Evolutionary conservation across 164 flowering plant species (phyloP).

Genomic region (Houttuynia cordata): DNA sequence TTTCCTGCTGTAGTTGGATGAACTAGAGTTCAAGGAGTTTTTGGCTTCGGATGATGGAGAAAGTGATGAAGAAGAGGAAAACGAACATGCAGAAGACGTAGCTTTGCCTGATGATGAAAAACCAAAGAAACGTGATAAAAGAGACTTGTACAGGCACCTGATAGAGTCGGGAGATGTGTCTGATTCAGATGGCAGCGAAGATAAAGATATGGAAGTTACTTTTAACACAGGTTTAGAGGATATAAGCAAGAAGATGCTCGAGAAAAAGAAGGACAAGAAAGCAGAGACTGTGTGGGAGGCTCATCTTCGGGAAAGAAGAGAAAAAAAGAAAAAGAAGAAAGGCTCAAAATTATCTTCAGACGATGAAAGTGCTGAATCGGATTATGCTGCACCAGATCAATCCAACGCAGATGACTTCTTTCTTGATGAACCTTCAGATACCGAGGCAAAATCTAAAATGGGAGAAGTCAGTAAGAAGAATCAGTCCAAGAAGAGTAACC

Average conservation of each 20-base stretch:
- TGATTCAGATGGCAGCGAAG: conserved; percentile 33
- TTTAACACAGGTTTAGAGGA: conserved; percentile 83
- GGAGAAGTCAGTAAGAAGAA: conserved; percentile 7
- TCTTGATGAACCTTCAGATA: conserved; percentile 39
- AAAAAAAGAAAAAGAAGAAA: conserved; percentile 55
- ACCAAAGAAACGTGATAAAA: conserved; percentile 25
- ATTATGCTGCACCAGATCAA: conserved; percentile 32
- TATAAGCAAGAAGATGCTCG: conserved; percentile 67
- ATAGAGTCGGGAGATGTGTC: conserved; percentile 53
- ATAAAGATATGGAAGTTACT: conserved; percentile 89
- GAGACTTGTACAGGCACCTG: conserved; percentile 49
- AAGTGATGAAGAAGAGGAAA: conserved; percentile 26
- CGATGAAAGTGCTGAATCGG: conserved; percentile 49
- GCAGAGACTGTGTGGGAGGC: conserved; percentile 90
- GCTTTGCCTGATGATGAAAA: conserved; percentile 15
- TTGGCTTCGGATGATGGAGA: conserved; percentile 77
- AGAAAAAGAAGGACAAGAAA: conserved; percentile 55
- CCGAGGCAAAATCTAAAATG: conserved; percentile 10
- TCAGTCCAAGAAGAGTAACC: not conserved
- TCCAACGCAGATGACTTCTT: conserved; percentile 65
- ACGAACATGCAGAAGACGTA: conserved; percentile 6
- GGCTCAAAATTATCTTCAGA: conserved; percentile 49
- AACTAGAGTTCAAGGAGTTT: conserved; percentile 59
- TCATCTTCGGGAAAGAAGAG: conserved; percentile 48
- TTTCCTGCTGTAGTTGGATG: conserved; percentile 33